phyloP scores from a whole-genome alignment of 495 filamentous ascomycete species.

The Gamarada debralockiae region DNA sequence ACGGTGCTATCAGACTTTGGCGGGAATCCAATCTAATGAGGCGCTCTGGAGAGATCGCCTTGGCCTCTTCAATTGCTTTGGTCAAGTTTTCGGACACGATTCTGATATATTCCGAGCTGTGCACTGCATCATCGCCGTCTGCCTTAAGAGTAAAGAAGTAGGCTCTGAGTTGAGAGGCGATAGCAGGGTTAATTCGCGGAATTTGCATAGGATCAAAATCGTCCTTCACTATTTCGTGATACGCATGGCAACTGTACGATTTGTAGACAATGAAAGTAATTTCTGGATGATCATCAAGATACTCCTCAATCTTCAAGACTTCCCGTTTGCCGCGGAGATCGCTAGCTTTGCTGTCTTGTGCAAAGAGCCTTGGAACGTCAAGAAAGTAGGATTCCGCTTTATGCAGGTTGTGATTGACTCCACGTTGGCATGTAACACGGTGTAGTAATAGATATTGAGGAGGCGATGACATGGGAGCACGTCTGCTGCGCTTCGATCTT shows the following conservation, averaged over 20 bases:
- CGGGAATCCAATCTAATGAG: not conserved
- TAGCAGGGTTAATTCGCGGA: not conserved
- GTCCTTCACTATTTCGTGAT: not conserved
- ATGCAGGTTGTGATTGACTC: not conserved
- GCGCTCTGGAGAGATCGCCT: not conserved
- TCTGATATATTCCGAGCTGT: not conserved
- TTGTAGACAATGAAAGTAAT: not conserved
- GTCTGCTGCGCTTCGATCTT: not conserved
- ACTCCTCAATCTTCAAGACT: not conserved
- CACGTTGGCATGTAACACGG: not conserved
- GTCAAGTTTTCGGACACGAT: not conserved
- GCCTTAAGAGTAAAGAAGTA: not conserved
- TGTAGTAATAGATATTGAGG: not conserved
- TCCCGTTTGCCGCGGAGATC: not conserved
- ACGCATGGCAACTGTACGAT: not conserved
- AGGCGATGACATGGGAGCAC: not conserved
- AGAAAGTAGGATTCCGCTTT: not conserved
- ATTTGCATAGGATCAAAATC: not conserved
- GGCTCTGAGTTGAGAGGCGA: not conserved
- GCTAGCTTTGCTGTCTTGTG: not conserved
- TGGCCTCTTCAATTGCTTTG: not conserved
- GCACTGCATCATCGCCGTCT: not conserved
- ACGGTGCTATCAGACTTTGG: not conserved
- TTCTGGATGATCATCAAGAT: not conserved
- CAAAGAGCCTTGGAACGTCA: not conserved